phyloP scores from a whole-genome alignment of 345 rosid genomes.

The Camelina neglecta region DNA sequence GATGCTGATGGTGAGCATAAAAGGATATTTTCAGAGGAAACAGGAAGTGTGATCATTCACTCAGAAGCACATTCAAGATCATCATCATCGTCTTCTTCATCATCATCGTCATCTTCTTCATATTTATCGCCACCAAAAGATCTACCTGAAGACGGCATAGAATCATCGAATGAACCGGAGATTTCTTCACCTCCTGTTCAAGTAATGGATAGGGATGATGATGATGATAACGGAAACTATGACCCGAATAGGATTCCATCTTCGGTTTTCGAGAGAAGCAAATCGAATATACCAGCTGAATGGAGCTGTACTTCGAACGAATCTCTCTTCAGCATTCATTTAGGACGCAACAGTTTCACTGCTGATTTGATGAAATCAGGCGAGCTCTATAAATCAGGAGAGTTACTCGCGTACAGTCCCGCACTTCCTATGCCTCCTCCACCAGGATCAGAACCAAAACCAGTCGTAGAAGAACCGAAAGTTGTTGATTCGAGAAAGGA shows the following conservation, averaged over 20 bases:
- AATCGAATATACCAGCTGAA: conserved; percentile 50
- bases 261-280: conserved; percentile 55
- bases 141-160: conserved; percentile 38
- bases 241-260: conserved; percentile 68
- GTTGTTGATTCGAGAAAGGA: conserved; percentile 20
- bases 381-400: conserved; percentile 50
- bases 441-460: conserved; percentile 21
- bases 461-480: neutral
- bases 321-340: conserved; percentile 72
- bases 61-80: conserved; percentile 41
- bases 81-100: conserved; percentile 45
- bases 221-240: conserved; percentile 32
- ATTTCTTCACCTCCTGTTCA: conserved; percentile 67
- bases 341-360: conserved; percentile 62
- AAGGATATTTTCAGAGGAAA: conserved; percentile 10
- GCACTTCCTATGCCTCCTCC: conserved; percentile 46
- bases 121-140: conserved; percentile 50
- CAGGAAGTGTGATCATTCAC: conserved; percentile 11
- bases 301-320: conserved; percentile 75
- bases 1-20: conserved; percentile 29
- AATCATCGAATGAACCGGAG: conserved; percentile 15
- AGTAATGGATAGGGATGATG: conserved; percentile 63
- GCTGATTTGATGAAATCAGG: conserved; percentile 44
- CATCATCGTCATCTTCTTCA: conserved; percentile 42
- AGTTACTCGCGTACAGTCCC: conserved; percentile 48